Conservation (phyloP, 2,329 filamentous ascomycete genomes). For the Phyllosticta capitalensis region DNA sequence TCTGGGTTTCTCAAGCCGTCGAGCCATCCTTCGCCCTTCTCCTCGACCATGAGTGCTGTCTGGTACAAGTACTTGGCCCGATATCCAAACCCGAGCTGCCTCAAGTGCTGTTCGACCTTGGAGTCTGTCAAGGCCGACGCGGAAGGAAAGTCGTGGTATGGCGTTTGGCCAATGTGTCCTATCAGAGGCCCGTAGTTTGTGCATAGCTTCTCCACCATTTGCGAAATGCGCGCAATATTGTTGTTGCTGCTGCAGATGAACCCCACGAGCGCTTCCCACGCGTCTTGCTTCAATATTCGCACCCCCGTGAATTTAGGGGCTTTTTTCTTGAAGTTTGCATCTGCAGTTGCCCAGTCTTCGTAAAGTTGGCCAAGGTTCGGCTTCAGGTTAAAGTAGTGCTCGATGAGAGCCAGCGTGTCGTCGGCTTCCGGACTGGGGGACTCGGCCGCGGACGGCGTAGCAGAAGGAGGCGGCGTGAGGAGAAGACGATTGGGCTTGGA, state of each 20-base stretch:
- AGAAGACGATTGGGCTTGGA: conserved; percentile 17
- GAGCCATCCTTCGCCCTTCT: conserved; percentile 62
- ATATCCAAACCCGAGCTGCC: conserved; percentile 86
- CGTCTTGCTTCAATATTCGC: conserved; percentile 84
- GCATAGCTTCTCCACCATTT: conserved; percentile 94
- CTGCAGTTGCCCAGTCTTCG: conserved; percentile 73
- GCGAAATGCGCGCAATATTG: conserved; percentile 87
- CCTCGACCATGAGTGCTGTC: conserved; percentile 66
- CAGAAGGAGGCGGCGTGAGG: conserved; percentile 30
- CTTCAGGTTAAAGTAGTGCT: conserved; percentile 77
- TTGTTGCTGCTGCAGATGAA: conserved; percentile 99
- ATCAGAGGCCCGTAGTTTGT: conserved; percentile 72
- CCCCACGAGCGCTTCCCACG: conserved; percentile 86
- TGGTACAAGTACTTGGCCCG: conserved; percentile 84
- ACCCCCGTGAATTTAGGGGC: conserved; percentile 84
- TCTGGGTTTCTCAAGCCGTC: conserved; percentile 69
- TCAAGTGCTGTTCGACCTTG: conserved; percentile 70
- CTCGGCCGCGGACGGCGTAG: conserved; percentile 28
- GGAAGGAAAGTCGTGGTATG: conserved; percentile 80
- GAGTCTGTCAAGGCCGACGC: conserved; percentile 62
- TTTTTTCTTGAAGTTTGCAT: conserved; percentile 80
- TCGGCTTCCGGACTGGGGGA: conserved; percentile 39
- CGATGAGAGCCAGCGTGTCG: conserved; percentile 65
- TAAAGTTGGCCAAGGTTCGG: conserved; percentile 72
- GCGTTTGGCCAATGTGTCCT: conserved; percentile 56